Base-by-base conservation (phyloP, 176 grass and related monocot species). In the Poa pratensis region DNA sequence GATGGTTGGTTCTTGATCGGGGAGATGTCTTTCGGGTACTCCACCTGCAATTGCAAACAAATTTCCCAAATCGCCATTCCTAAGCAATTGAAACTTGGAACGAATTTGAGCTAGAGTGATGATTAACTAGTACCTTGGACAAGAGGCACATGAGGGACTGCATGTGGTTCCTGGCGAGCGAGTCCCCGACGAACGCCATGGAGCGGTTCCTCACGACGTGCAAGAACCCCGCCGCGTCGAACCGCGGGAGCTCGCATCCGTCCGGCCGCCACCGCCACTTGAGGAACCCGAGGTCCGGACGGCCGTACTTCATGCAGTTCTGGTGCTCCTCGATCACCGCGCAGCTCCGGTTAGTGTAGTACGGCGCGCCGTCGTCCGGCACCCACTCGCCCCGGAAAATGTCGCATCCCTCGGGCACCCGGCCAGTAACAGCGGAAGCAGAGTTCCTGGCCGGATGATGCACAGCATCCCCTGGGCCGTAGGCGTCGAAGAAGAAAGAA, bases 81-180 rank as follows among this genome's bases (percentile, higher is more conserved):
- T 26, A 61, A 61, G 0, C 10, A 26, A 26, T 13, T 13, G 58
- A 26, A 60, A 32, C 14, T 64, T 3, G 12, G 3, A 3, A 64
- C 3, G 13, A 7, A 64, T 30, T 64, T 7, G 15, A 32, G 26
- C 26, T 17, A 8, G 69, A 72, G 2, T 45, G 61, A 45, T 45
- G 61, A 61, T 40, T 39, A 72, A 13, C 7, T 7, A 2, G 15
- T 82, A 88, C 86, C 37, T 35, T 84, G 12, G 89, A 79, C 4
- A 96, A 26, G 82, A 96, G 89, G 78, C 94, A 96, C 77, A 96
- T 86, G 32, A 93, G 80, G 0, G 94, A 96, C 66, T 93, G 78
- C 72, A 91, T 81, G 19, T 96, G 94, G 68, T 93, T 96, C 64
- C 91, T 84, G 32, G 87, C 94, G 6, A 96, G 58, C 16, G 94